Conservation (phyloP, 1,139 yeast genomes). For the Taiozyma sp. region DNA sequence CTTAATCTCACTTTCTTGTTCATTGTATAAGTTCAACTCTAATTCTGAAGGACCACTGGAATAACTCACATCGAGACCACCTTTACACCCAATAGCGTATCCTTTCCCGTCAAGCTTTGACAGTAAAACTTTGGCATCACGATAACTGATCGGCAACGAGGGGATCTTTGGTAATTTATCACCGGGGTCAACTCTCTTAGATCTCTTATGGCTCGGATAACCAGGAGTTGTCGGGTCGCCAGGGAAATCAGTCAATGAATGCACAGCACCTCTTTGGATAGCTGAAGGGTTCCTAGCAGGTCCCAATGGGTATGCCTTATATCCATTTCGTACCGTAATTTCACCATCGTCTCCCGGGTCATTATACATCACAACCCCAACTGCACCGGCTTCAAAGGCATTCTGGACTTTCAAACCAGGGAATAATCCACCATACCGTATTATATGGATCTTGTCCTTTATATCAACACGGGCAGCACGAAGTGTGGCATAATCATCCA, state of each 20-base stretch:
- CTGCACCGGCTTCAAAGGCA: constrained; percentile 52
- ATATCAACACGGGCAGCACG: constrained; percentile 32
- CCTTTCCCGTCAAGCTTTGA: constrained; percentile 28
- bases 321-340: constrained; percentile 36
- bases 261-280: constrained; percentile 55
- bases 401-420: constrained; percentile 46
- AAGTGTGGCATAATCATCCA: constrained; percentile 49
- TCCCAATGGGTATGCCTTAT: constrained; percentile 38
- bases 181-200: constrained; percentile 34
- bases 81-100: constrained; percentile 27
- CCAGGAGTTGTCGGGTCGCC: constrained; percentile 76
- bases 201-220: constrained; percentile 32
- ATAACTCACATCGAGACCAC: constrained; percentile 32
- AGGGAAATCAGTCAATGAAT: constrained; percentile 52
- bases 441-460: constrained; percentile 48
- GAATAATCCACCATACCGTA: constrained; percentile 49
- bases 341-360: constrained; percentile 43
- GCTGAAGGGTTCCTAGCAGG: constrained; percentile 40
- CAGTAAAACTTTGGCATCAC: constrained; percentile 35
- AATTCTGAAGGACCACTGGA: constrained; percentile 35
- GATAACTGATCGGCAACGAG: constrained; percentile 37
- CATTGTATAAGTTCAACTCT: constrained; percentile 26
- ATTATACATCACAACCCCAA: constrained; percentile 52
- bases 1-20: constrained; percentile 31
- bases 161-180: constrained; percentile 36